A percentile compares a stretch with the other conserved stretches of the same genome.
Evolutionary conservation across 768 basidiomycete genomes (phyloP).

Genomic region (Russula sp.): DNA sequence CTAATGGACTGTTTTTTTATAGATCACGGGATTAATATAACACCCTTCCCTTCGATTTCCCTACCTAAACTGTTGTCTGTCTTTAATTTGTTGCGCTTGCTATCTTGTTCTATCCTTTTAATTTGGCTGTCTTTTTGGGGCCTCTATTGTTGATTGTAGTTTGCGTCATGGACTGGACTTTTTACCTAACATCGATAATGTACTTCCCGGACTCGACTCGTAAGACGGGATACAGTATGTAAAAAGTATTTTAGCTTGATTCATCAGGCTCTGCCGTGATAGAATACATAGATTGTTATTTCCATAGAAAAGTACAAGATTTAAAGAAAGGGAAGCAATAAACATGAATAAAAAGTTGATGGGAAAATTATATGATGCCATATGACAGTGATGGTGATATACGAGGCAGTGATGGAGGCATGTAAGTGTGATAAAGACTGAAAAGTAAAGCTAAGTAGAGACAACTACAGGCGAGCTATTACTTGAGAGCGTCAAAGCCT

Average conservation of each 20-base stretch:
- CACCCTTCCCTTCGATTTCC: neutral
- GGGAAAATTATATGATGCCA: neutral
- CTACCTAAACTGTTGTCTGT: neutral
- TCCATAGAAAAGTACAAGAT: slow-evolving; percentile 10
- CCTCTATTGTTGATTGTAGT: neutral
- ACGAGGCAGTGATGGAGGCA: neutral
- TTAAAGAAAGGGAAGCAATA: slow-evolving; percentile 9
- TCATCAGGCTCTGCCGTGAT: neutral
- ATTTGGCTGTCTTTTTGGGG: neutral
- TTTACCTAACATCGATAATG: neutral
- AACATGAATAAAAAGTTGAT: slow-evolving; percentile 21
- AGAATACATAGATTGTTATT: slow-evolving; percentile 14
- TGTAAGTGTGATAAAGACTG: neutral
- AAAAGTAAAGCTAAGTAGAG: neutral
- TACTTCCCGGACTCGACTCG: neutral
- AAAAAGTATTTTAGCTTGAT: neutral
- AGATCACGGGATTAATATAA: slow-evolving; percentile 2
- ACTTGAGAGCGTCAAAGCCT: slow-evolving; percentile 38
- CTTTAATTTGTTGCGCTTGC: neutral
- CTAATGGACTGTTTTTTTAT: neutral
- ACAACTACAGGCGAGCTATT: neutral
- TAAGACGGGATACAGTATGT: too few relatives aligned
- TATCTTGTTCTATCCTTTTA: neutral
- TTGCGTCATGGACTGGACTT: neutral
- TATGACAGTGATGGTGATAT: neutral